phyloP scores from a whole-genome alignment of 1,139 yeast species.

The Pneumocystis canis region DNA sequence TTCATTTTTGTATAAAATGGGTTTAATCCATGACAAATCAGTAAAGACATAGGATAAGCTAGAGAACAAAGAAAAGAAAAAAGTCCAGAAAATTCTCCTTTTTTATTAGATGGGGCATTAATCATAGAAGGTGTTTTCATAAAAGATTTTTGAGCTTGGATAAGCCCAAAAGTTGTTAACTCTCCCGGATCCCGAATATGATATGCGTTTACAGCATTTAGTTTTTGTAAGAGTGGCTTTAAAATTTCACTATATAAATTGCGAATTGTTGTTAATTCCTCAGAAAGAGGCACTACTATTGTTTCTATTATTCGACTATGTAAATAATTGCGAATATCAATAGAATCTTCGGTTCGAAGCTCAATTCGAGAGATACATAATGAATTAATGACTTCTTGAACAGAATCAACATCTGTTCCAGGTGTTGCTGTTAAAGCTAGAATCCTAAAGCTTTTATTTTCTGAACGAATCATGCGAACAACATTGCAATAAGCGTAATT shows the following conservation, averaged over 20 bases:
- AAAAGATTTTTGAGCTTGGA: slow-evolving; percentile 48
- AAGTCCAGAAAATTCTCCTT: slow-evolving; percentile 20
- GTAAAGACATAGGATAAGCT: slow-evolving; percentile 40
- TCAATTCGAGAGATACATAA: slow-evolving; percentile 64
- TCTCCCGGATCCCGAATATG: slow-evolving; percentile 49
- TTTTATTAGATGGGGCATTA: slow-evolving; percentile 14
- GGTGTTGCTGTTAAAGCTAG: slow-evolving; percentile 95
- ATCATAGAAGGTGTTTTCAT: slow-evolving; percentile 18
- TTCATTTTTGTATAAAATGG: slow-evolving; percentile 42
- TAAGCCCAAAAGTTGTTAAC: slow-evolving; percentile 57
- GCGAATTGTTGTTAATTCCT: slow-evolving; percentile 39
- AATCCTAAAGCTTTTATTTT: slow-evolving; percentile 53
- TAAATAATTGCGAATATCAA: slow-evolving; percentile 67
- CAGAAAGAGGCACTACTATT: slow-evolving; percentile 38
- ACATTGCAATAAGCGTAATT: slow-evolving; percentile 80
- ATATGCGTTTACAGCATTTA: slow-evolving; percentile 48
- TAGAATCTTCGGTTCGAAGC: slow-evolving; percentile 69
- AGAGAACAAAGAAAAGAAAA: slow-evolving; percentile 47
- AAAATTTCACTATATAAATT: slow-evolving; percentile 45
- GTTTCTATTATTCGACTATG: slow-evolving; percentile 53
- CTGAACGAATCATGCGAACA: slow-evolving; percentile 47
- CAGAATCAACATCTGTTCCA: slow-evolving; percentile 58
- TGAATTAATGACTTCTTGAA: slow-evolving; percentile 68
- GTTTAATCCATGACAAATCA: slow-evolving; percentile 67
- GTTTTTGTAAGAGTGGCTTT: slow-evolving; percentile 47